Conservation (phyloP, 129 eudicot species). For the Silybum marianum region DNA sequence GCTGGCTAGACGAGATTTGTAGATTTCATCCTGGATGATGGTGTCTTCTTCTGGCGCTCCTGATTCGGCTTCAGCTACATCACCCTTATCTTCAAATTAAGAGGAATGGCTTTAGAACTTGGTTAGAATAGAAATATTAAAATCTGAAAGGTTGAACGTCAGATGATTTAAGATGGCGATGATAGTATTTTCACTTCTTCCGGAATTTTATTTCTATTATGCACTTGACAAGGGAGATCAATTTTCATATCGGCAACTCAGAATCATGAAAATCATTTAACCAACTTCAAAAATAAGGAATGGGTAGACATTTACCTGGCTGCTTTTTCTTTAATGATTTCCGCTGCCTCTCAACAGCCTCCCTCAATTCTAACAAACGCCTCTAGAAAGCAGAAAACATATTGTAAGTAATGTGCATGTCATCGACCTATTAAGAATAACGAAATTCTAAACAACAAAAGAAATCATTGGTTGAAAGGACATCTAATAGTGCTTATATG, state of each 20-base stretch:
- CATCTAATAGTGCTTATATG: background rate
- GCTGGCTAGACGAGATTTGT: conserved; percentile 88
- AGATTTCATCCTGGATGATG: conserved; percentile 84
- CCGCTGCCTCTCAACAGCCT: conserved; percentile 93
- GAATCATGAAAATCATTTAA: background rate
- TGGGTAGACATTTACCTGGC: conserved; percentile 50
- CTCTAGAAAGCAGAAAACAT: conserved; percentile 46
- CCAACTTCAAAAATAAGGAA: background rate
- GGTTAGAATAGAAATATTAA: background rate
- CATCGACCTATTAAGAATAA: conserved; percentile 1
- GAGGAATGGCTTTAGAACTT: conserved; percentile 19
- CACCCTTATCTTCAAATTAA: conserved; percentile 65
- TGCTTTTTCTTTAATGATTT: conserved; percentile 83
- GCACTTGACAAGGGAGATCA: background rate
- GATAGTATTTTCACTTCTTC: background rate
- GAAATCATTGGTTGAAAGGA: background rate
- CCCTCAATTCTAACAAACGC: conserved; percentile 77
- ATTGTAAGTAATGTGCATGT: conserved; percentile 12
- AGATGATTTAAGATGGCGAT: background rate
- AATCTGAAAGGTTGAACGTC: background rate
- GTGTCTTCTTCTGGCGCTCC: conserved; percentile 78
- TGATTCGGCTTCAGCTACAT: conserved; percentile 65
- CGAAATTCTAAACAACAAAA: background rate
- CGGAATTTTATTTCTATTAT: background rate
- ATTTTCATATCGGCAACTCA: conserved; percentile 7